Evolutionary conservation across 2,329 filamentous ascomycete genomes (phyloP), one percentile per base, ranked within the genome.

Genomic region (Stylonectria norvegica): DNA sequence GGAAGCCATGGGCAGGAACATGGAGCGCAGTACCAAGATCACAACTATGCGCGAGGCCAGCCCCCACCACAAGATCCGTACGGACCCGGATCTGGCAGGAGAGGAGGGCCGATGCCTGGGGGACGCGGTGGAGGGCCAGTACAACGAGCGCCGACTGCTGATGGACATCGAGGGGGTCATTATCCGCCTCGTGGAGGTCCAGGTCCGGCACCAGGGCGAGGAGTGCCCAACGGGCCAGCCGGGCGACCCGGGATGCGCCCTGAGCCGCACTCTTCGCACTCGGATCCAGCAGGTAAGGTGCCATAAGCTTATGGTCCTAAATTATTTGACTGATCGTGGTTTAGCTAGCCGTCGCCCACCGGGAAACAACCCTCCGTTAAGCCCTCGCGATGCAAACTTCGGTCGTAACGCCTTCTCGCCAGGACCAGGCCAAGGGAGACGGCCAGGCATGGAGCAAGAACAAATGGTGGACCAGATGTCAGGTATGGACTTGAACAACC

Each of bases 91-190:
- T 62, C 64, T 6, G 65, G 65, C 16, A 66, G 68, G 35, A 67
- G 69, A 44, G 63, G 65, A 32, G 63, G 64, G 14, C 63, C 62
- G 19, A 67, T 69, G 34, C 68, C 69, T 40, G 60, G 61, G 20
- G 65, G 66, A 22, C 71, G 67, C 40, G 67, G 72, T 54, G 69
- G 70, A 19, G 71, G 65, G n/a, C 67, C 68, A 9, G 65, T 70
- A 50, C 61, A 61, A 42, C 63, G 72, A 36, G 61, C 68, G 34
- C 63, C 63, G 29, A 64, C 64, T 28, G 60, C 64, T 12, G 66
- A 68, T 45, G 61, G 60, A 22, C 57, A 60, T 19, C 63, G 60
- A 29, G 57, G 60, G 14, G 66, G 61, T 34, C 58, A 58, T 9
- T 65, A 67, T 40, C 66, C 68, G n/a, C 61, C 65, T 18, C 61